Evolutionary conservation across 2,329 filamentous ascomycete species (phyloP), one percentile per base, ranked within the genome.

Genomic region (Sclerotinia minor): DNA sequence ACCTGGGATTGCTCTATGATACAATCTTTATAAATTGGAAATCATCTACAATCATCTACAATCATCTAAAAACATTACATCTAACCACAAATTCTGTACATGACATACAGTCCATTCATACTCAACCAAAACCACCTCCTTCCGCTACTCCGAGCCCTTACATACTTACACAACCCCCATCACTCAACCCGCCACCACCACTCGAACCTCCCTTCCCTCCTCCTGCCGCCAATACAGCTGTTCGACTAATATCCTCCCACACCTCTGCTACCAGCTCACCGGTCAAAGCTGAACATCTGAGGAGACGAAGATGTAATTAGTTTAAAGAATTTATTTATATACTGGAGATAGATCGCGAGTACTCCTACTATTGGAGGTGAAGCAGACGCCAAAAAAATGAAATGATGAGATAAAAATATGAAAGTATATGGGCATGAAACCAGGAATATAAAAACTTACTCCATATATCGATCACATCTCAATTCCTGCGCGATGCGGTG

Each of bases 401-500:
- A 57, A 19, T 3, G 15, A 21, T 24, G n/a, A 11, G 6, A 13
- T 21, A 9, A 3, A 41, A 38, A 2, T 38, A 38, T 41, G 38
- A 3, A 41, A 17, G 26, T 24, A 61, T n/a, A n/a, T n/a, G n/a
- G n/a, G n/a, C n/a, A n/a, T n/a, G n/a, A n/a, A n/a, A n/a, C n/a
- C n/a, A n/a, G n/a, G n/a, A n/a, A n/a, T n/a, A n/a, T n/a, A n/a
- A n/a, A n/a, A n/a, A n/a, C 64, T 26, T 86, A 89, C 73, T 89
- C 87, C 75, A 88, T 83, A 72, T 89, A 89, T 70, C 83, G 84
- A 76, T 89, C 87, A 58, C 82, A 85, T 64, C 86, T 79, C 80
- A 89, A 81, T 71, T 83, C 81, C 73, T 88, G 85, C 29, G 86
- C 82, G 63, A 83, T 75, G 35, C 80, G 80, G 73, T 87, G 85